phyloP scores from a whole-genome alignment of 23 red algal species.

The Gracilariopsis chorda region DNA sequence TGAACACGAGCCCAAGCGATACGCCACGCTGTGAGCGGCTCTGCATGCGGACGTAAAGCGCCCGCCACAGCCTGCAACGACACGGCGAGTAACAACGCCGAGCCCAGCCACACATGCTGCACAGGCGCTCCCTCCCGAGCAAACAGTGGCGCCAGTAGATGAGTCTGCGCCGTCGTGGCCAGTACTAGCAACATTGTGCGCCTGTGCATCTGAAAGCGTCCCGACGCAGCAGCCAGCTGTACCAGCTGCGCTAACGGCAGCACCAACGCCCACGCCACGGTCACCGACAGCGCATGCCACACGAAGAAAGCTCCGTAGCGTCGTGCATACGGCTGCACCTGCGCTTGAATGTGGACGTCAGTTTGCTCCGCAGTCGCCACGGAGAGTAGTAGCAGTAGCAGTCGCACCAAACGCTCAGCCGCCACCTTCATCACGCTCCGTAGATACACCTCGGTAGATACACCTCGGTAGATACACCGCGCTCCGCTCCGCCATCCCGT shows the following conservation, averaged over 20 bases:
- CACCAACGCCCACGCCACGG: conserved; percentile 32
- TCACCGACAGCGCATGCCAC: conserved; percentile 27
- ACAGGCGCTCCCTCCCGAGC: not conserved
- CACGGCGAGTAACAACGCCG: not conserved
- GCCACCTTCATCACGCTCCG: no score
- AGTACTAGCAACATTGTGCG: conserved; percentile 14
- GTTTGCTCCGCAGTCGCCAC: no score
- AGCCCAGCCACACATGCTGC: not conserved
- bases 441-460: no score
- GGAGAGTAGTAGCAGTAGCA: no score
- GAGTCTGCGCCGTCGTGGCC: conserved; percentile 2
- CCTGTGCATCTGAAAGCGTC: conserved; percentile 16
- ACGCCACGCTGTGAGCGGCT: not conserved
- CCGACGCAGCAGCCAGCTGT: not conserved
- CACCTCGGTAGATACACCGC: no score
- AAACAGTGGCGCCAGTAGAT: conserved; percentile 25
- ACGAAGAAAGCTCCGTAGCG: conserved; percentile 17
- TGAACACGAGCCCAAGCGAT: conserved; percentile 14
- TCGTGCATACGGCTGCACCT: no score
- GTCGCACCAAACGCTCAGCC: no score
- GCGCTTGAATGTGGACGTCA: no score
- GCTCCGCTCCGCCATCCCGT: no score
- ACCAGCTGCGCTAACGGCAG: conserved; percentile 27
- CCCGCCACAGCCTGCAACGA: conserved; percentile 18
- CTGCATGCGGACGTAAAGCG: not conserved